Base-by-base conservation (phyloP, 1,284 basidiomycete genomes). In the Ganoderma leucocontextum region DNA sequence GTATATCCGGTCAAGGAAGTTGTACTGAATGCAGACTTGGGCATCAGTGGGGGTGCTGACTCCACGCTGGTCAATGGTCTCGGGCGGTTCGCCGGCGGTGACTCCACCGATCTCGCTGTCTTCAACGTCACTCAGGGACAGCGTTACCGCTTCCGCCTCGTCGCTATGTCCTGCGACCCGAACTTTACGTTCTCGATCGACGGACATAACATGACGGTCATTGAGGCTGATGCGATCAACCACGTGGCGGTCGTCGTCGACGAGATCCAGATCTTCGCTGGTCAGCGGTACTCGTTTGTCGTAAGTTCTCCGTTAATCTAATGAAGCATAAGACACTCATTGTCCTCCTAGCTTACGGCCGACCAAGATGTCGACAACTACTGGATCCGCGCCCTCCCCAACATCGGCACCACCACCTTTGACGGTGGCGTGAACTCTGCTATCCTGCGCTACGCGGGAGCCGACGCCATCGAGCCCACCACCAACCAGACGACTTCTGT, bases 11-110 rank as follows among this genome's bases (percentile, higher is more conserved):
- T 12, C 2, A 9, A n/a, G 19, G 3, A 8, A 7, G 12, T 2
- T 2, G 29, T 22, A n/a, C 47, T 36, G 4, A 58, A 15, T 13
- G 5, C 15, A 19, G 2, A 13, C 19, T 38, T 38, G 35, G 9
- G 19, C 1, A 35, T 12, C 55, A 58, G 55, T 10, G 35, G 38
- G 4, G 41, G 39, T 10, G 35, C 67, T 19, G 62, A 72, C 58
- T 8, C 82, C 0, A 86, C 84, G 1, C 74, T 89, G 6, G 84
- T 90, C 74, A 89, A 58, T 10, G 55, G 55, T 19, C 55, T 35
- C 8, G 55, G 55, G 19, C 55, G 55, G 19, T 58, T 36, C 10
- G 55, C 55, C 19, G 55, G 55, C 22, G 55, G 55, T 4, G 19
- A 38, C 19, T 38, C 55, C 10, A n/a, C 12, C 5, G 49, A 62